A percentile compares a stretch with the other conserved stretches of the same genome.
phyloP scores from a whole-genome alignment of 2,329 filamentous ascomycete species.

The Fusarium sp. region DNA sequence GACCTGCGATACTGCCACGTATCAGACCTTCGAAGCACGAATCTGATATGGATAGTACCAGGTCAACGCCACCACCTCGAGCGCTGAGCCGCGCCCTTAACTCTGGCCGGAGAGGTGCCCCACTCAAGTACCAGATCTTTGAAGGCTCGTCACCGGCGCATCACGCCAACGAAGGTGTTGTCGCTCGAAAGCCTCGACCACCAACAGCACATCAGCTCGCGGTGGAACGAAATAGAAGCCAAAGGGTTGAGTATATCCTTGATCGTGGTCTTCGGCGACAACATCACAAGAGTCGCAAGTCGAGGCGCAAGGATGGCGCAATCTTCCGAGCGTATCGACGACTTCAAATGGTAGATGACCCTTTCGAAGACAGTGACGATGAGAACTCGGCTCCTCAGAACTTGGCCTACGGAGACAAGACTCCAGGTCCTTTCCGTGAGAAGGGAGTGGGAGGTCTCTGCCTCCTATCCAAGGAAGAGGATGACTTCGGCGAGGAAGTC shows the following conservation, averaged over 20 bases:
- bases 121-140: slow-evolving; percentile 66
- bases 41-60: slow-evolving; percentile 56
- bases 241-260: slow-evolving; percentile 82
- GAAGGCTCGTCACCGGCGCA: slow-evolving; percentile 68
- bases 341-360: slow-evolving; percentile 62
- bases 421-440: slow-evolving; percentile 58
- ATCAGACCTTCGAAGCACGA: slow-evolving; percentile 69
- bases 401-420: slow-evolving; percentile 44
- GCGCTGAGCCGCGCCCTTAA: slow-evolving; percentile 42
- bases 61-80: slow-evolving; percentile 54
- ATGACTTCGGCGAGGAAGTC: slow-evolving; percentile 80
- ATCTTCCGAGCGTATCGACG: slow-evolving; percentile 72
- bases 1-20: slow-evolving; percentile 66
- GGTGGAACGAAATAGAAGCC: slow-evolving; percentile 77
- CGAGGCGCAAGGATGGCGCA: slow-evolving; percentile 69
- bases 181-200: slow-evolving; percentile 71
- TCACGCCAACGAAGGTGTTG: slow-evolving; percentile 62
- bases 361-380: slow-evolving; percentile 69
- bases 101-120: slow-evolving; percentile 53
- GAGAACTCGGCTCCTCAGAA: slow-evolving; percentile 56
- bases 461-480: slow-evolving; percentile 66
- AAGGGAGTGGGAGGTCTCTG: slow-evolving; percentile 69
- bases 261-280: slow-evolving; percentile 74
- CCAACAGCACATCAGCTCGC: slow-evolving; percentile 83
- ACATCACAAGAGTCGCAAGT: slow-evolving; percentile 69